Percentiles rank a stretch among this genome's conserved stretches.
These are phyloP conservation scores for Plasmopara muralis DNA, from an alignment of 352 stramenopile genomes.

Conservation along the genomic window DNA sequence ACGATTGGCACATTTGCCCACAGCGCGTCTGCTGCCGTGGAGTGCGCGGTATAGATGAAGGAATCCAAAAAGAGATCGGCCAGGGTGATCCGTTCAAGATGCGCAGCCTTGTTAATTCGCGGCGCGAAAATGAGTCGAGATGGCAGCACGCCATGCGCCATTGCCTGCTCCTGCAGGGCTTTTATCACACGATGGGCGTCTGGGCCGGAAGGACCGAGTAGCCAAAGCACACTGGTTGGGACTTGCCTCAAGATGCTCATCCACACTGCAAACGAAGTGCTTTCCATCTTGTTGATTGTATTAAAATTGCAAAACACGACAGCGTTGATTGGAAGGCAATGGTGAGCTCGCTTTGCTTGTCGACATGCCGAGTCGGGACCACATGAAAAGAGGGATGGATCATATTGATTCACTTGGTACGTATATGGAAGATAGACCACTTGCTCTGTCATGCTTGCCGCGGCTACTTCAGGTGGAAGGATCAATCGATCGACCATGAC, in stretches of 20 bases:
- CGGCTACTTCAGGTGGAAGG: slow-evolving; percentile 45
- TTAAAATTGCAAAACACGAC: slow-evolving; percentile 91
- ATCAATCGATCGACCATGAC: slow-evolving; percentile 66
- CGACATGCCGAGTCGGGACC: slow-evolving; percentile 13
- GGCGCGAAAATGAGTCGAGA: slow-evolving; percentile 64
- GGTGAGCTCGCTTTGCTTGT: slow-evolving; percentile 11
- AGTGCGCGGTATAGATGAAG: slow-evolving; percentile 94
- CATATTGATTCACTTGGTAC: slow-evolving; percentile 90
- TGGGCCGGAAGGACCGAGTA: slow-evolving; percentile 43
- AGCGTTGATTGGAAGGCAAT: slow-evolving; percentile 24
- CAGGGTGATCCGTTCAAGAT: slow-evolving; percentile 72
- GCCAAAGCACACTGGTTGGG: slow-evolving; percentile 79
- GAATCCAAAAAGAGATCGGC: slow-evolving; percentile 94
- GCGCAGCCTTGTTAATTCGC: slow-evolving; percentile 48
- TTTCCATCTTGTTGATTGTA: slow-evolving; percentile 92
- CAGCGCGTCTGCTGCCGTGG: slow-evolving; percentile 88
- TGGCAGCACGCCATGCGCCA: slow-evolving; percentile 51
- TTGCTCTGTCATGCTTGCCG: slow-evolving; percentile 60
- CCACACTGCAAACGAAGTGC: slow-evolving; percentile 81
- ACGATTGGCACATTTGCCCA: slow-evolving; percentile 87
- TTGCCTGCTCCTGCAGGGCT: slow-evolving; percentile 46
- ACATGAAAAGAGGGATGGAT: slow-evolving; percentile 32
- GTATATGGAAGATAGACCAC: slow-evolving; percentile 84
- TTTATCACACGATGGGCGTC: slow-evolving; percentile 16
- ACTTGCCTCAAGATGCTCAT: slow-evolving; percentile 84